These are phyloP conservation scores for Kwoniella heveanensis DNA, from an alignment of 768 basidiomycete species.

Conservation along the genomic window DNA sequence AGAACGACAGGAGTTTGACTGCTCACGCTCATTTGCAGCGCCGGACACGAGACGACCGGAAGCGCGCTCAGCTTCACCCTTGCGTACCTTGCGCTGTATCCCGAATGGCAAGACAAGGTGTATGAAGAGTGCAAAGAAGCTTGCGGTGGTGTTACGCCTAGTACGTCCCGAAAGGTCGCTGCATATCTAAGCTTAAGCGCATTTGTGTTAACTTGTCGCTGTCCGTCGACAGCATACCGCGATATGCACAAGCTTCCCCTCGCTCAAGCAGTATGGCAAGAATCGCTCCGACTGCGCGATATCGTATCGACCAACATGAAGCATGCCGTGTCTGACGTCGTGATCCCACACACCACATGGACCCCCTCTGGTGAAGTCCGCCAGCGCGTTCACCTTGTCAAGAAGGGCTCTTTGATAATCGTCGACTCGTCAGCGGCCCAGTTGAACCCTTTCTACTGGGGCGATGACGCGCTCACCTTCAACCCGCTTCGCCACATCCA, in stretches of 20 bases:
- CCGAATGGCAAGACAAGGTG: conserved; percentile 46
- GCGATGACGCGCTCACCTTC: conserved; percentile 11
- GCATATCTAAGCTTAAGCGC: too few species aligned
- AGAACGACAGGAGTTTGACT: too few species aligned
- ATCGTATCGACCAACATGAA: conserved; percentile 35
- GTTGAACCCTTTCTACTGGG: conserved; percentile 32
- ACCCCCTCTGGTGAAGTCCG: conserved; percentile 16
- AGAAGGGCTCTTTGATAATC: conserved; percentile 33
- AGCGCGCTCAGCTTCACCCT: conserved; percentile 45
- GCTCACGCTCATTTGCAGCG: conserved; percentile 17
- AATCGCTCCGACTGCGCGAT: conserved; percentile 38
- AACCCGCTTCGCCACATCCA: conserved; percentile 23
- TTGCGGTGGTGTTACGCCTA: conserved; percentile 27
- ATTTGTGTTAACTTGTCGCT: too few species aligned
- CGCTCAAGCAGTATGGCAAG: conserved; percentile 23
- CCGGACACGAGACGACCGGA: conserved; percentile 50
- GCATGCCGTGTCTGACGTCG: conserved; percentile 22
- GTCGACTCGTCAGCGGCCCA: conserved; percentile 30
- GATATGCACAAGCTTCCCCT: conserved; percentile 29
- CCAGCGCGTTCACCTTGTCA: conserved; percentile 23
- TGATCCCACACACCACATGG: conserved; percentile 39
- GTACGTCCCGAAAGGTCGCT: conserved; percentile 26
- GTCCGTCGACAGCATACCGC: conserved; percentile 24
- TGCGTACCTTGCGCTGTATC: conserved; percentile 46
- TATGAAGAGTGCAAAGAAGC: conserved; percentile 34